Percentiles rank a stretch among this genome's conserved stretches.
These are phyloP conservation scores for Penicillium rolfsii DNA, from an alignment of 2,329 filamentous ascomycete genomes.

Conservation along the genomic window DNA sequence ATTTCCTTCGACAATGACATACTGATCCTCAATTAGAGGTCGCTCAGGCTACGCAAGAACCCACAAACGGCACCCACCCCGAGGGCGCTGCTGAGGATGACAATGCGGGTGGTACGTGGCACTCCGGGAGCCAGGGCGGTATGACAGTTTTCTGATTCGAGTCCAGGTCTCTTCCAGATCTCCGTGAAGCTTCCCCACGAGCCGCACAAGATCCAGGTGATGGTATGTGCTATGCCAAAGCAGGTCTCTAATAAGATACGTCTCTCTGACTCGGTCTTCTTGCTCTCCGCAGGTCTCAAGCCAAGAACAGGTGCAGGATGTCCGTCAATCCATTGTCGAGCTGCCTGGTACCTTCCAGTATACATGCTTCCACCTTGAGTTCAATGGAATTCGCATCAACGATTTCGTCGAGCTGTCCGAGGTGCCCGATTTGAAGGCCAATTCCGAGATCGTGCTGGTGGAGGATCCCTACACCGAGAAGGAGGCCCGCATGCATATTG, in stretches of 20 bases:
- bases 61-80: constrained; percentile 40
- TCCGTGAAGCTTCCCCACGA: constrained; percentile 81
- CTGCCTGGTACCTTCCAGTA: constrained; percentile 91
- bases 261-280: constrained; percentile 30
- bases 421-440: constrained; percentile 74
- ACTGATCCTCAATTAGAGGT: constrained; percentile 34
- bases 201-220: constrained; percentile 78
- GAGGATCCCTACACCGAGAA: constrained; percentile 98
- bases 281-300: constrained; percentile 68
- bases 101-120: constrained; percentile 40
- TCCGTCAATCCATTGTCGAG: constrained; percentile 95
- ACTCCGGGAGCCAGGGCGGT: neutral
- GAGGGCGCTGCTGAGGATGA: constrained; percentile 42
- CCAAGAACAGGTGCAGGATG: constrained; percentile 95
- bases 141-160: constrained; percentile 19
- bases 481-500: constrained; percentile 91
- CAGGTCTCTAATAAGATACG: constrained; percentile 14
- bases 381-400: constrained; percentile 85
- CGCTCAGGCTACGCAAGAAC: constrained; percentile 34
- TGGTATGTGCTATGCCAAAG: constrained; percentile 61
- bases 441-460: constrained; percentile 78
- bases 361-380: constrained; percentile 97
- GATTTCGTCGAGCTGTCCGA: constrained; percentile 93
- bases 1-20: neutral
- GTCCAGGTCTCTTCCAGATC: constrained; percentile 65